Percentiles rank a stretch among this genome's conserved stretches.
Evolutionary conservation across 179 eudicot genomes (phyloP).

Genomic region (Pouteria campechiana): DNA sequence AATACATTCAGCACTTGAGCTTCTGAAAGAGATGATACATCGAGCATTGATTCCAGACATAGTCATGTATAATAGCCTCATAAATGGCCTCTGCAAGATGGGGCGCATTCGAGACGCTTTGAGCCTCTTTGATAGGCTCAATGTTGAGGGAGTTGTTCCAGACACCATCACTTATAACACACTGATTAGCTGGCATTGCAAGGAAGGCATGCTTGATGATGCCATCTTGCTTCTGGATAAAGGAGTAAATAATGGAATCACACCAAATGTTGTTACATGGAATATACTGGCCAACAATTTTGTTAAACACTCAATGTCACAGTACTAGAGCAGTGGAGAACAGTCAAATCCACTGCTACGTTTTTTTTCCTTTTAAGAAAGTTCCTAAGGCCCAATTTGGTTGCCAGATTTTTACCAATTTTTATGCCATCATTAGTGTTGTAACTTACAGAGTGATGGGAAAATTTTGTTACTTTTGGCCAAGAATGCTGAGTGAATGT

Average conservation of each 20-base stretch:
- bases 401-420: too few relatives aligned
- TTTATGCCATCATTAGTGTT: too few relatives aligned
- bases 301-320: too few relatives aligned
- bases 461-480: too few relatives aligned
- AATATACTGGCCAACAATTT: slow-evolving; percentile 38
- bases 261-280: slow-evolving; percentile 80
- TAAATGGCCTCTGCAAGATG: slow-evolving; percentile 70
- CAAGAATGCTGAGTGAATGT: too few relatives aligned
- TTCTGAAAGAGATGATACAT: slow-evolving; percentile 53
- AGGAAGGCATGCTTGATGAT: slow-evolving; percentile 38
- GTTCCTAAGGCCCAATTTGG: too few relatives aligned
- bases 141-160: slow-evolving; percentile 50
- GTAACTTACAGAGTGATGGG: too few relatives aligned
- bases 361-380: too few relatives aligned
- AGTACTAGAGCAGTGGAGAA: too few relatives aligned
- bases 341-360: too few relatives aligned
- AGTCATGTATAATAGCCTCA: slow-evolving; percentile 71
- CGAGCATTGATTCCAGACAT: slow-evolving; percentile 76
- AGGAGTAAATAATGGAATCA: slow-evolving; percentile 60
- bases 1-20: slow-evolving; percentile 60
- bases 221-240: slow-evolving; percentile 51
- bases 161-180: slow-evolving; percentile 78
- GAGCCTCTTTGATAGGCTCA: slow-evolving; percentile 50
- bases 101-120: slow-evolving; percentile 55
- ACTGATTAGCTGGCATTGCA: slow-evolving; percentile 61